Evolutionary conservation across 2,329 filamentous ascomycete species (phyloP).

Genomic region (Dothistroma pini): DNA sequence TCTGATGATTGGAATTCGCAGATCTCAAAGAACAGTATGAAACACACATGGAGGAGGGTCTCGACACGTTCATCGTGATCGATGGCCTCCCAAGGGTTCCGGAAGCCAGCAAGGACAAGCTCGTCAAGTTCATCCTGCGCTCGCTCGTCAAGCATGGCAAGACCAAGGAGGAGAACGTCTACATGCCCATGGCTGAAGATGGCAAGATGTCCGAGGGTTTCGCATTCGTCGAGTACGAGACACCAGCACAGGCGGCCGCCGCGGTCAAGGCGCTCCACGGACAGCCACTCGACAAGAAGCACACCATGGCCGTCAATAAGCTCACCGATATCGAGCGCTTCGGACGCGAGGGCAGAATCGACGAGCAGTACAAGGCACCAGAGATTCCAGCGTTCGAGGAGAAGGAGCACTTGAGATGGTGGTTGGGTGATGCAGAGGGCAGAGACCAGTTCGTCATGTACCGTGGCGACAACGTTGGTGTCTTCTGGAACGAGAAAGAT

Average conservation of each 20-base stretch:
- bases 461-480: conserved; percentile 83
- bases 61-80: conserved; percentile 94
- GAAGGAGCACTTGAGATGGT: conserved; percentile 92
- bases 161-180: conserved; percentile 80
- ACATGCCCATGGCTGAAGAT: conserved; percentile 89
- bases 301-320: conserved; percentile 95
- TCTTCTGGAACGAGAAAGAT: conserved; percentile 98
- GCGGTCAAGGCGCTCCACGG: conserved; percentile 86
- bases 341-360: conserved; percentile 86
- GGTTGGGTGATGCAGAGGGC: conserved; percentile 82
- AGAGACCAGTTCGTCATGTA: conserved; percentile 96
- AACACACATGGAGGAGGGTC: conserved; percentile 90
- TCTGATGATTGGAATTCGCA: conserved; percentile 27
- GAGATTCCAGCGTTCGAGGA: conserved; percentile 80
- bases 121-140: conserved; percentile 92
- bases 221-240: conserved; percentile 95
- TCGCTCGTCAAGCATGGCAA: conserved; percentile 84
- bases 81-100: conserved; percentile 88
- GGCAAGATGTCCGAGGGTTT: conserved; percentile 78
- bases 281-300: conserved; percentile 90
- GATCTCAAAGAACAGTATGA: conserved; percentile 93
- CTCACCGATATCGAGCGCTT: conserved; percentile 96
- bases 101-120: conserved; percentile 87
- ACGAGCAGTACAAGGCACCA: conserved; percentile 83
- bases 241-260: conserved; percentile 80